Evolutionary conservation across 1,284 basidiomycete species (phyloP), one percentile per base, ranked within the genome.

Genomic region (Malassezia restricta): DNA sequence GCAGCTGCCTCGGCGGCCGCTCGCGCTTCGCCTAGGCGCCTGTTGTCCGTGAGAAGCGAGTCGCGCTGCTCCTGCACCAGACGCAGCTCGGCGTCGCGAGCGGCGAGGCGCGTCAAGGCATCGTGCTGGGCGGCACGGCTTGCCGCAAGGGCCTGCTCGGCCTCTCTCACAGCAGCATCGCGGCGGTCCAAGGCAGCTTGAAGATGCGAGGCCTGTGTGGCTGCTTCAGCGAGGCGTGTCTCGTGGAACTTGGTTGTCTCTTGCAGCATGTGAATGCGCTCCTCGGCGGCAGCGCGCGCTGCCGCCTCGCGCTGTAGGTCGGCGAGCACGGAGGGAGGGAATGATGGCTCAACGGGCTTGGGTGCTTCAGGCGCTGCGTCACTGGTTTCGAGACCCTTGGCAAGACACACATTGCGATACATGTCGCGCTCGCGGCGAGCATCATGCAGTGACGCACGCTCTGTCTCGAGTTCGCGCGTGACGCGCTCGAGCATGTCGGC

Each of bases 351-450:
- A 1, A 29, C 38, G 3, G 43, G 43, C 20, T 28, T 20, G 2
- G 43, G 43, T 2, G 31, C 15, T 6, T 24, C 43, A 5, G 43
- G 31, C 43, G 31, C 43, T 24, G 20, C 8, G 27, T 14, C 15
- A 17, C 15, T 9, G 9, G 35, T 31, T 14, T 47, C 44, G 14
- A 47, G 5, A 35, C 39, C 47, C 14, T 20, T 32, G 5, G 47
- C 65, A 6, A 66, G 59, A 12, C 90, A 77, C 78, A 94, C 81
- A 30, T 79, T 79, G 62, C 82, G 83, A 66, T 94, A 79, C 48
- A 88, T 80, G 66, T 96, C 94, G 3, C 88, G 78, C 73, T 96
- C 92, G 71, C 86, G 84, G 64, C 83, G 80, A 57, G 85, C 84
- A 20, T 86, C 83, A 61, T 84, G 83, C 43, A 86, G 81, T 51